These are phyloP conservation scores for Globisporangium middletonii DNA, from an alignment of 352 stramenopile genomes.

Conservation along the genomic window DNA sequence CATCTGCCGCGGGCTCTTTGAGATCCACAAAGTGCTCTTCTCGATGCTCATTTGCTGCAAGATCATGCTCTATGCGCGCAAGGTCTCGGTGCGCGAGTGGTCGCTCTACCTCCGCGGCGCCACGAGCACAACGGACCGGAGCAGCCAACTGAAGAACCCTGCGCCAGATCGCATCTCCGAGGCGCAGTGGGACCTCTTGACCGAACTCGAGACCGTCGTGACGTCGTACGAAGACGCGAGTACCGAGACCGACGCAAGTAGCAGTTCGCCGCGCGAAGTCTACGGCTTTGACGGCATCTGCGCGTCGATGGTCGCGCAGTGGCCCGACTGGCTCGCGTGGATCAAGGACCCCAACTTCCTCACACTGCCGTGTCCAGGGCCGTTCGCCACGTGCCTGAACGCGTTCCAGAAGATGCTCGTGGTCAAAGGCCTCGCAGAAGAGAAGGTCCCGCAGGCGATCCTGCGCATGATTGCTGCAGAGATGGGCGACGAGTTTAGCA, in stretches of 20 bases:
- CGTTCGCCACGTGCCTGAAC: slow-evolving; percentile 32
- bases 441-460: slow-evolving; percentile 86
- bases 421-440: slow-evolving; percentile 79
- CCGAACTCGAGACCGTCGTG: slow-evolving; percentile 60
- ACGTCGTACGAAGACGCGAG: slow-evolving; percentile 18
- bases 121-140: slow-evolving; percentile 14
- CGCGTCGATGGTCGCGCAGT: slow-evolving; percentile 51
- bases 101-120: slow-evolving; percentile 84
- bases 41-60: slow-evolving; percentile 93
- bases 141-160: slow-evolving; percentile 39
- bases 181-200: slow-evolving; percentile 78
- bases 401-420: slow-evolving; percentile 76
- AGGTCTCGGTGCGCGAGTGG: slow-evolving; percentile 80
- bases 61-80: slow-evolving; percentile 82
- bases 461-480: slow-evolving; percentile 81
- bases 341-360: slow-evolving; percentile 43
- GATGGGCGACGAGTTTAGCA: slow-evolving; percentile 84
- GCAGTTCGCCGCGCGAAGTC: slow-evolving; percentile 7
- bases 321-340: slow-evolving; percentile 54
- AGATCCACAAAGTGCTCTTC: slow-evolving; percentile 92
- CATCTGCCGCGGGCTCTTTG: slow-evolving; percentile 93
- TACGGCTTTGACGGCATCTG: slow-evolving; percentile 60
- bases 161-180: slow-evolving; percentile 62
- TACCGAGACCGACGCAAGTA: slow-evolving; percentile 1
- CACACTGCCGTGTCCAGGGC: slow-evolving; percentile 33